Conservation (phyloP, 305 asterid genomes). For the Galium porrigens region DNA sequence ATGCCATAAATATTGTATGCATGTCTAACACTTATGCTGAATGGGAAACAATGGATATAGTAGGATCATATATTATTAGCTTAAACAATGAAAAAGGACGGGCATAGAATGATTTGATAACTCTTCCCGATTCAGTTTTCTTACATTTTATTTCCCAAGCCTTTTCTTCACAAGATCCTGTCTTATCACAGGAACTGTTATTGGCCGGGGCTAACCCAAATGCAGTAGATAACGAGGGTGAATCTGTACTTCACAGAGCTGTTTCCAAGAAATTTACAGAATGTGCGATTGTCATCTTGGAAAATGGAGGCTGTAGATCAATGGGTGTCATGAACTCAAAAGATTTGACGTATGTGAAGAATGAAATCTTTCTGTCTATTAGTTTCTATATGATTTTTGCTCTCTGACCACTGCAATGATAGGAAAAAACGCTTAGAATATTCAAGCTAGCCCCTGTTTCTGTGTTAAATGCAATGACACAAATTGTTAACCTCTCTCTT, state of each 20-base stretch:
- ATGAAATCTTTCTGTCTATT: slow-evolving; percentile 10
- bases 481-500: neutral
- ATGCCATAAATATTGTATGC: neutral
- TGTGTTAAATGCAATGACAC: neutral
- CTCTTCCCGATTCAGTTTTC: neutral
- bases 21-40: neutral
- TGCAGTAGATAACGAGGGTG: slow-evolving; percentile 93
- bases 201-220: slow-evolving; percentile 96
- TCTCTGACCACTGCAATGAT: neutral
- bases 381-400: neutral
- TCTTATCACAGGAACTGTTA: slow-evolving; percentile 53
- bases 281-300: slow-evolving; percentile 79
- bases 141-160: slow-evolving; percentile 8
- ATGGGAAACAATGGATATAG: neutral
- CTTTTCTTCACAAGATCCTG: slow-evolving; percentile 6
- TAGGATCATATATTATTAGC: neutral
- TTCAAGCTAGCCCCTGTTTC: neutral
- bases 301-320: slow-evolving; percentile 89
- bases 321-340: slow-evolving; percentile 75
- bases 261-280: slow-evolving; percentile 79
- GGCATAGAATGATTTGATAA: neutral
- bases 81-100: neutral
- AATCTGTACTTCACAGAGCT: slow-evolving; percentile 94
- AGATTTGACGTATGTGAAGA: slow-evolving; percentile 66
- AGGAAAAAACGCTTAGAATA: neutral